Percentiles rank a stretch among this genome's conserved stretches.
These are phyloP conservation scores for Rhododendron mucronatum DNA, from an alignment of 148 eudicot species.

Conservation along the genomic window DNA sequence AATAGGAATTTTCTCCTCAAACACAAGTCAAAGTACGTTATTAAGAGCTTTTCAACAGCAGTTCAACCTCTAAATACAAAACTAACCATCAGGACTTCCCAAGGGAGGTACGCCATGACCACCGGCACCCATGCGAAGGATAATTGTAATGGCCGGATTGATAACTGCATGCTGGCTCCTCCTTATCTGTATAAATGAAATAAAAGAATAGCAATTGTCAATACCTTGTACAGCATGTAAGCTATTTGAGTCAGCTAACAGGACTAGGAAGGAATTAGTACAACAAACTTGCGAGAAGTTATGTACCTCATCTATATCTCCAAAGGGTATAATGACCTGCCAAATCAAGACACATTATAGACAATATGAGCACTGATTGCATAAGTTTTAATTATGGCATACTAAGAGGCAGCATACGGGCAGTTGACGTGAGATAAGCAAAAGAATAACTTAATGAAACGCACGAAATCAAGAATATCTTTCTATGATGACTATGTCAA, in stretches of 20 bases:
- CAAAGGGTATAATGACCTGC: constrained; percentile 84
- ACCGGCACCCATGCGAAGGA: constrained; percentile 93
- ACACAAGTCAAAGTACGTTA: neutral
- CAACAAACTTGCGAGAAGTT: constrained; percentile 8
- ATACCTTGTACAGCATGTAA: neutral
- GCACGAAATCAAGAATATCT: neutral
- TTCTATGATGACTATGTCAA: neutral
- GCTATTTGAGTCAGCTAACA: constrained; percentile 2
- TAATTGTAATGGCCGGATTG: constrained; percentile 86
- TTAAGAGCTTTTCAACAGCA: neutral
- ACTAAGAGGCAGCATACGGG: neutral
- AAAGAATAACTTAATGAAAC: neutral
- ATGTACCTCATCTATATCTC: constrained; percentile 87
- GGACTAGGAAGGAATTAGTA: neutral
- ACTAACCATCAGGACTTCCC: constrained; percentile 92
- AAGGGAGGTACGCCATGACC: constrained; percentile 98
- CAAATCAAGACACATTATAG: constrained; percentile 14
- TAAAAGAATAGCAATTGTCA: neutral
- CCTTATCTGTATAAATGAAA: constrained; percentile 49
- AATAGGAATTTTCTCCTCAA: neutral
- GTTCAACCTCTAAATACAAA: neutral
- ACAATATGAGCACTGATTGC: constrained; percentile 8
- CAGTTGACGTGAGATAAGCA: neutral
- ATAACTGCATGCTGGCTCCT: constrained; percentile 95
- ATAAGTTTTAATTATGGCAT: neutral